phyloP scores from a whole-genome alignment of 306 rosid genomes.

The cucumber (Cucumis sativus) region Cucumber_9930_V3 NC_026657.2:8580001-8580500 shows the following conservation, averaged over 20 bases:
- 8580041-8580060: constrained; percentile 11
- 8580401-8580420: not conserved
- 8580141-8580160: not conserved
- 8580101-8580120: constrained; percentile 30
- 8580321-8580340: not conserved
- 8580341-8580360: not conserved
- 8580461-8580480: no score
- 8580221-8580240: not conserved
- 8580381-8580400: not conserved
- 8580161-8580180: not conserved
- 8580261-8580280: not conserved
- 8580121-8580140: not conserved
- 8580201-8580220: not conserved
- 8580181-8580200: not conserved
- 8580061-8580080: constrained; percentile 18
- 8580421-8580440: not conserved
- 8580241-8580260: not conserved
- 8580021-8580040: constrained; percentile 19
- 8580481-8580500: not conserved
- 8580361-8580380: not conserved
- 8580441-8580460: not conserved
- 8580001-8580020: constrained; percentile 36
- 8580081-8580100: constrained; percentile 20
- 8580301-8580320: no score
- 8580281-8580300: no score